Percentiles rank a stretch among this genome's conserved stretches.
Conservation (phyloP, 345 rosid genomes). For the Euphorbia pulcherrima region DNA sequence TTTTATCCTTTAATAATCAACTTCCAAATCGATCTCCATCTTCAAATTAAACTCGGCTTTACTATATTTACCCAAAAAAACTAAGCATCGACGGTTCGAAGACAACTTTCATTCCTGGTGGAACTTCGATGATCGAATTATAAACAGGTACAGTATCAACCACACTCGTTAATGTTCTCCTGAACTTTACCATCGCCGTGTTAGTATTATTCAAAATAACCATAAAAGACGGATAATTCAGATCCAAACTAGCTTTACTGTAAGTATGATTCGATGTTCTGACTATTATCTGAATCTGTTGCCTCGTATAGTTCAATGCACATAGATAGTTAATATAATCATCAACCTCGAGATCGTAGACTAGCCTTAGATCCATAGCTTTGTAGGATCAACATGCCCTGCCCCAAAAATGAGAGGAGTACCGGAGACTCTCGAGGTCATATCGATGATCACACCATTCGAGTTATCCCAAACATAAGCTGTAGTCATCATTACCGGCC, state of each 20-base stretch:
- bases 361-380: constrained; percentile 45
- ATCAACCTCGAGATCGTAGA: constrained; percentile 34
- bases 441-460: constrained; percentile 27
- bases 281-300: constrained; percentile 30
- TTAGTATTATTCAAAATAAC: constrained; percentile 45
- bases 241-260: constrained; percentile 28
- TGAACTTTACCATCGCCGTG: constrained; percentile 35
- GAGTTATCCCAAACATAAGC: constrained; percentile 26
- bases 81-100: constrained; percentile 28
- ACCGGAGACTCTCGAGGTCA: constrained; percentile 28
- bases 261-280: constrained; percentile 30
- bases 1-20: no score
- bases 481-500: constrained; percentile 50
- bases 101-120: constrained; percentile 31
- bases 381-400: constrained; percentile 41
- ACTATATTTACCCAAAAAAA: constrained; percentile 29
- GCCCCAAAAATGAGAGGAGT: constrained; percentile 51
- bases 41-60: constrained; percentile 36
- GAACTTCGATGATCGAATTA: constrained; percentile 23
- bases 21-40: constrained; percentile 29
- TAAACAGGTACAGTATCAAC: constrained; percentile 27
- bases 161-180: constrained; percentile 38
- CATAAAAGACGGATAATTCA: constrained; percentile 51
- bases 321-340: constrained; percentile 38
- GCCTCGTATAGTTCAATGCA: constrained; percentile 34